A percentile compares a stretch with the other conserved stretches of the same genome.
Conservation (phyloP, 2,329 filamentous ascomycete genomes). For the Paraconiothyrium brasiliense region DNA sequence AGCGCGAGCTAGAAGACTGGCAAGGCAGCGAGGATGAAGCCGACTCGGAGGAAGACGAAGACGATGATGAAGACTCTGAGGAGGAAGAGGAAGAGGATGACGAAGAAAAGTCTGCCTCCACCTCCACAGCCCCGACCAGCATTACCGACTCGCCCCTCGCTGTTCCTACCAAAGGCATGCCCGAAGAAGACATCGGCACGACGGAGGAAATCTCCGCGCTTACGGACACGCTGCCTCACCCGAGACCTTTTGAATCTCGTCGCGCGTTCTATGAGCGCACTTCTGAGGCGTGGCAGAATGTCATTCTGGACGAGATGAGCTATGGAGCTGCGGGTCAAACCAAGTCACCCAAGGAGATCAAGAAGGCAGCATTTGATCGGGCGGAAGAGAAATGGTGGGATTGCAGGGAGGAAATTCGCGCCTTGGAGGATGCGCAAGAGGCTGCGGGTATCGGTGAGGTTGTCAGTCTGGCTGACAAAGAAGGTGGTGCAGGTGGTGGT, state of each 20-base stretch:
- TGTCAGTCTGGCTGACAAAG: conserved; percentile 81
- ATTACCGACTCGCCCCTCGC: conserved; percentile 38
- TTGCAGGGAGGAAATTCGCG: conserved; percentile 90
- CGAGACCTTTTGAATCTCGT: conserved; percentile 84
- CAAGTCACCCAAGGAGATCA: conserved; percentile 85
- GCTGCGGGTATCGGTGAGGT: conserved; percentile 95
- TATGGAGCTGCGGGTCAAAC: conserved; percentile 67
- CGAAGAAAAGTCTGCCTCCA: conserved; percentile 66
- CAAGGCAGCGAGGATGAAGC: conserved; percentile 61
- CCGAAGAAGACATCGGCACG: conserved; percentile 55
- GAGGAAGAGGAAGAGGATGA: conserved; percentile 55
- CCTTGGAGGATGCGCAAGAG: conserved; percentile 94
- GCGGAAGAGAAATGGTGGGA: conserved; percentile 99
- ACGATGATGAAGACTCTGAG: conserved; percentile 48
- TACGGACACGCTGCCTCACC: conserved; percentile 76
- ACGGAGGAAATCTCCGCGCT: conserved; percentile 66
- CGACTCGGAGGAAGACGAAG: conserved; percentile 59
- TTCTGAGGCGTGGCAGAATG: conserved; percentile 88
- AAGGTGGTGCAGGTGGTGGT: conserved; percentile 55
- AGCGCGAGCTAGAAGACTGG: conserved; percentile 86
- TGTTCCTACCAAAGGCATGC: conserved; percentile 29
- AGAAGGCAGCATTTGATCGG: conserved; percentile 86
- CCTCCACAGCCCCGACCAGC: conserved; percentile 64
- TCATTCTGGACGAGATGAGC: conserved; percentile 79
- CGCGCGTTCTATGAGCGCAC: conserved; percentile 93